These are phyloP conservation scores for Cyanodermella asteris DNA, from an alignment of 2,329 filamentous ascomycete genomes.

Conservation along the genomic window DNA sequence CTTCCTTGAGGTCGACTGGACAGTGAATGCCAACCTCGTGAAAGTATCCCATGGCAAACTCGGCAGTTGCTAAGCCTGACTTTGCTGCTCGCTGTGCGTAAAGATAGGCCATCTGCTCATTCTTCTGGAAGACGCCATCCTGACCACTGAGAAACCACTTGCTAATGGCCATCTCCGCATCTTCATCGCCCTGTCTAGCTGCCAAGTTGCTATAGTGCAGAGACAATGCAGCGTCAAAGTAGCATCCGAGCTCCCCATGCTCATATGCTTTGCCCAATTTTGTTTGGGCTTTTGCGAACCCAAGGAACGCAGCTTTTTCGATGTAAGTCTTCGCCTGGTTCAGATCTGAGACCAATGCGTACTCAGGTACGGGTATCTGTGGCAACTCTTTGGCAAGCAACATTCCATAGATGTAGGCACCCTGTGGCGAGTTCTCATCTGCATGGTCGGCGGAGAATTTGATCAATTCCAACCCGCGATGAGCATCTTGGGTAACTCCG, in stretches of 20 bases:
- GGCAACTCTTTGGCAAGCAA: slow-evolving; percentile 73
- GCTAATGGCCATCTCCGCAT: slow-evolving; percentile 88
- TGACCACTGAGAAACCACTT: slow-evolving; percentile 97
- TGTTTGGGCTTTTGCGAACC: slow-evolving; percentile 86
- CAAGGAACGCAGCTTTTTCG: slow-evolving; percentile 86
- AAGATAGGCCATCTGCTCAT: slow-evolving; percentile 77
- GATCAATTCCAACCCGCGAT: slow-evolving; percentile 60
- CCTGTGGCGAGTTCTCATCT: slow-evolving; percentile 91
- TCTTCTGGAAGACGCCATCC: slow-evolving; percentile 81
- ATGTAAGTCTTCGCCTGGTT: slow-evolving; percentile 64
- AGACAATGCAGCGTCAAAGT: slow-evolving; percentile 82
- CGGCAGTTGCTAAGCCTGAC: slow-evolving; percentile 64
- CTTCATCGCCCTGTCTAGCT: slow-evolving; percentile 73
- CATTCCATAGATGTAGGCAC: slow-evolving; percentile 90
- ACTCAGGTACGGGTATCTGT: slow-evolving; percentile 64
- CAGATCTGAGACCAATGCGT: slow-evolving; percentile 48
- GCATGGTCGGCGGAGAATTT: slow-evolving; percentile 62
- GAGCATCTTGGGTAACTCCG: slow-evolving; percentile 64
- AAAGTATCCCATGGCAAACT: slow-evolving; percentile 96
- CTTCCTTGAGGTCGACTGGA: slow-evolving; percentile 60
- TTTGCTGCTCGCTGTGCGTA: slow-evolving; percentile 76
- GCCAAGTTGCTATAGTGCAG: slow-evolving; percentile 91
- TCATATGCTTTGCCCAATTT: slow-evolving; percentile 97
- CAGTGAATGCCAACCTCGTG: slow-evolving; percentile 90
- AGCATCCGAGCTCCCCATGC: slow-evolving; percentile 76